These are phyloP conservation scores for Saccharomycopsis fermentans DNA, from an alignment of 805 yeast species.

Conservation along the genomic window DNA sequence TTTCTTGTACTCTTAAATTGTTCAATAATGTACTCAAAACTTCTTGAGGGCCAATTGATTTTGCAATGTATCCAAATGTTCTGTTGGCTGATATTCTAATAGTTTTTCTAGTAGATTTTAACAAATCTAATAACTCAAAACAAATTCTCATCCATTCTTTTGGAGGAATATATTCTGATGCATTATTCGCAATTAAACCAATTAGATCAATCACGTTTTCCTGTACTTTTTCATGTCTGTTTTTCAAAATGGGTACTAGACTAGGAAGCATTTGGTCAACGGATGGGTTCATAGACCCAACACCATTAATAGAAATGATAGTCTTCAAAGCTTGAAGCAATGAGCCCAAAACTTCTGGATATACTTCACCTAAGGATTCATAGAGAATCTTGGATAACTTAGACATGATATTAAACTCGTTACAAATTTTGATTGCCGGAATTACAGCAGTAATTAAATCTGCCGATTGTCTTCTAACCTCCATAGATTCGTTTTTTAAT, in stretches of 20 bases:
- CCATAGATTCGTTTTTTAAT: conserved; percentile 58
- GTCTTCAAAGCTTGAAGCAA: conserved; percentile 60
- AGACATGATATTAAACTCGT: conserved; percentile 49
- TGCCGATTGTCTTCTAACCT: conserved; percentile 75
- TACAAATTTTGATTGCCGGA: conserved; percentile 54
- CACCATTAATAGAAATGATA: conserved; percentile 51
- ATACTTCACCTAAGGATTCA: conserved; percentile 90
- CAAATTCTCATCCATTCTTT: conserved; percentile 97
- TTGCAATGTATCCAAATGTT: conserved; percentile 85
- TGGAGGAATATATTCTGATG: conserved; percentile 75
- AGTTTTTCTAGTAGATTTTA: conserved; percentile 67
- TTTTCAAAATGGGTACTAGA: conserved; percentile 81
- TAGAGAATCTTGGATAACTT: conserved; percentile 68
- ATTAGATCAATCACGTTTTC: conserved; percentile 69
- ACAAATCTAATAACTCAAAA: conserved; percentile 79
- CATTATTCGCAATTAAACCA: conserved; percentile 71
- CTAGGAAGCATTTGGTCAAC: conserved; percentile 75
- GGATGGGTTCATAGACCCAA: conserved; percentile 64
- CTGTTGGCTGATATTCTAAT: conserved; percentile 79
- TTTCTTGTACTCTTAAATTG: conserved; percentile 84
- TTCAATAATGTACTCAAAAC: conserved; percentile 75
- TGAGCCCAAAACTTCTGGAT: conserved; percentile 88
- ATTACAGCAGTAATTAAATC: conserved; percentile 61
- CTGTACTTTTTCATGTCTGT: conserved; percentile 85
- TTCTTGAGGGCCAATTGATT: conserved; percentile 93